Evolutionary conservation across 352 stramenopile genomes (phyloP), one percentile per base, ranked within the genome.

Genomic region (Elongisporangium senticosum): DNA sequence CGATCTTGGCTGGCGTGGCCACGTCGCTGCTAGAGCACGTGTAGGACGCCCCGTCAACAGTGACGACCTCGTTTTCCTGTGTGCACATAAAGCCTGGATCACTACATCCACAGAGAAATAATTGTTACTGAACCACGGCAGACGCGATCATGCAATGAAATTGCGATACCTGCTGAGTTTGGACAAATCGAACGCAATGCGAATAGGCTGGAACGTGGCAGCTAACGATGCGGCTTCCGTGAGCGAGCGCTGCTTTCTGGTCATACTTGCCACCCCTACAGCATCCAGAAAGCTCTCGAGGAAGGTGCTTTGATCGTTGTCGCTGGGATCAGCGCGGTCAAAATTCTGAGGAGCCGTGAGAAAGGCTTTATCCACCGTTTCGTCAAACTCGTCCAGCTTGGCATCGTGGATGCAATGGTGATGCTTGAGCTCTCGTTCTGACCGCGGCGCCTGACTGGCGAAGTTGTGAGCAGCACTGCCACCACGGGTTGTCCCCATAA

Each of bases 381-480:
- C 62, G 4, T 75, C 70, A 21, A 92, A 90, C 17, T 63, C 68
- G 7, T 73, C 67, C 0, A 68, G n/a, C 60, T 88, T 81, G 23
- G 73, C 73, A n/a, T 92, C 83, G 52, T 92, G 83, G 11, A 87
- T 75, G 56, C 83, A 92, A 55, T 83, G 65, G 57, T 92, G 79
- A 53, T 86, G 78, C 19, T 68, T 59, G 7, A 57, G 55, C 1
- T 6, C 47, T 39, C 15, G 33, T 6, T n/a, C 20, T 57, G 8
- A 49, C 28, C 15, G 55, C 49, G 47, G 22, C 22, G 20, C 23
- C 23, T 26, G 23, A 26, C 23, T 26, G 23, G 23, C 22, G 10
- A 17, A 2, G 20, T 13, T 10, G 17, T 43, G 33, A 4, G 33
- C 33, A 2, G 8, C 10, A 43, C 7, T 43, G 3, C 33, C 33